A percentile compares a stretch with the other conserved stretches of the same genome.
These are phyloP conservation scores for Blastomyces silverae DNA, from an alignment of 2,329 filamentous ascomycete genomes.

Conservation along the genomic window DNA sequence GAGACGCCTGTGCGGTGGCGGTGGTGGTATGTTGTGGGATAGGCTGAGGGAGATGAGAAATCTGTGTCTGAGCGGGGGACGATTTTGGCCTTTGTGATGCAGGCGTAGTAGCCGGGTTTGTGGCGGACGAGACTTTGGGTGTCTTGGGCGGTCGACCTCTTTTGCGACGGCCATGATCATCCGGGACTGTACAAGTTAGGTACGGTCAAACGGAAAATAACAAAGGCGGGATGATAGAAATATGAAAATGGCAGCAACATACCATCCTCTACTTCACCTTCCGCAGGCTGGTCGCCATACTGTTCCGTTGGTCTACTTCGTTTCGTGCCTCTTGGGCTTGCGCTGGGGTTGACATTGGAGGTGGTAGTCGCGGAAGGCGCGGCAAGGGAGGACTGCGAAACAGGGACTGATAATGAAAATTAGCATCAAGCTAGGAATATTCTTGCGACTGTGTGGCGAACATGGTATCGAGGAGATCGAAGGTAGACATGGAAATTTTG, in stretches of 20 bases:
- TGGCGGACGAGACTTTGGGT: constrained; percentile 33
- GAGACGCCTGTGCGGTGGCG: constrained; percentile 55
- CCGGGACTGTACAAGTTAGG: constrained; percentile 21
- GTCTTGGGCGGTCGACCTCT: constrained; percentile 47
- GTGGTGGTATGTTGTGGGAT: constrained; percentile 31
- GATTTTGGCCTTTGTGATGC: constrained; percentile 28
- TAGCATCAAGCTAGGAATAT: background rate
- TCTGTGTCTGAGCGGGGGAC: constrained; percentile 31
- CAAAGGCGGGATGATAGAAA: constrained; percentile 31
- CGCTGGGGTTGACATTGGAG: constrained; percentile 46
- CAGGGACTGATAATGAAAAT: background rate
- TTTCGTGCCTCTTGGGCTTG: constrained; percentile 64
- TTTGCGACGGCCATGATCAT: constrained; percentile 44
- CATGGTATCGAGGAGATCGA: background rate
- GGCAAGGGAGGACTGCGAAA: constrained; percentile 30
- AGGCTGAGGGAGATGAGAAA: constrained; percentile 34
- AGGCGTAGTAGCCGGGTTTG: constrained; percentile 27
- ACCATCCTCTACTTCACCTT: constrained; percentile 65
- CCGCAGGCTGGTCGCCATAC: constrained; percentile 52
- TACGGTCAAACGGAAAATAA: constrained; percentile 33
- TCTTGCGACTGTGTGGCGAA: background rate
- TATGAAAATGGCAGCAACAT: constrained; percentile 35
- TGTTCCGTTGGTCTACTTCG: constrained; percentile 68
- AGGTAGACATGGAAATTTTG: background rate
- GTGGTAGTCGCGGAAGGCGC: constrained; percentile 27